phyloP scores from a whole-genome alignment of 2,329 filamentous ascomycete species.

The Neurospora crassa region DNA sequence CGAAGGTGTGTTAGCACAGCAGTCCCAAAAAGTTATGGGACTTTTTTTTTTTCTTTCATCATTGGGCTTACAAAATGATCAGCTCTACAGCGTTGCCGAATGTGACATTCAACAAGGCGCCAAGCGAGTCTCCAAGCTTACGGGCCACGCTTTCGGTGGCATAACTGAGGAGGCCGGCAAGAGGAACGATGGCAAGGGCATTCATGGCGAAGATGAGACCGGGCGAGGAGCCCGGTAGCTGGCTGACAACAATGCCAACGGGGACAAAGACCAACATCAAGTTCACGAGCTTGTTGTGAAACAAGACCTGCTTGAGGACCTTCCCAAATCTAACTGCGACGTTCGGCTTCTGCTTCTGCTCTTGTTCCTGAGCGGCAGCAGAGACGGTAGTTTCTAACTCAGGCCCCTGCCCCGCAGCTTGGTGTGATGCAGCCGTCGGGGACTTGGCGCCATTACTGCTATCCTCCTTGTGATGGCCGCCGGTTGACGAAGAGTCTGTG shows the following conservation, averaged over 20 bases:
- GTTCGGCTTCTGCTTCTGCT: constrained; percentile 21
- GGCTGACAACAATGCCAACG: constrained; percentile 59
- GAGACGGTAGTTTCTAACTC: constrained; percentile 33
- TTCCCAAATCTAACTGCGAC: constrained; percentile 29
- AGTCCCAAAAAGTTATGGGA: constrained; percentile 4
- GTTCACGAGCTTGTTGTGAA: constrained; percentile 66
- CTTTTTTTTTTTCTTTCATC: not conserved
- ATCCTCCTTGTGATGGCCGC: constrained; percentile 4
- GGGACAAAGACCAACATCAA: constrained; percentile 69
- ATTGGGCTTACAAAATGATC: constrained; percentile 51
- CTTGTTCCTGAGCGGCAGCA: constrained; percentile 14
- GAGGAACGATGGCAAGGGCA: constrained; percentile 63
- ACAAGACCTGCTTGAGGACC: constrained; percentile 51
- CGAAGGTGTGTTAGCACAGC: constrained; percentile 2
- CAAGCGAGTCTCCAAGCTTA: constrained; percentile 62
- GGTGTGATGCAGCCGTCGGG: constrained; percentile 35
- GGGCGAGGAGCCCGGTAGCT: constrained; percentile 41
- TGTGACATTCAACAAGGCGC: constrained; percentile 65
- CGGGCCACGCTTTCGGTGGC: constrained; percentile 68
- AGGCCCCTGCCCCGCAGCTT: constrained; percentile 47
- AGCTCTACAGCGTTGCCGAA: constrained; percentile 74
- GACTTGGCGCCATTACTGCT: constrained; percentile 16
- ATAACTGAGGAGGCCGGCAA: constrained; percentile 62
- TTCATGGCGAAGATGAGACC: constrained; percentile 65
- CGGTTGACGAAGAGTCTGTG: constrained; percentile 5